Evolutionary conservation across 768 basidiomycete genomes (phyloP).

Genomic region (Hericium rajendrae): DNA sequence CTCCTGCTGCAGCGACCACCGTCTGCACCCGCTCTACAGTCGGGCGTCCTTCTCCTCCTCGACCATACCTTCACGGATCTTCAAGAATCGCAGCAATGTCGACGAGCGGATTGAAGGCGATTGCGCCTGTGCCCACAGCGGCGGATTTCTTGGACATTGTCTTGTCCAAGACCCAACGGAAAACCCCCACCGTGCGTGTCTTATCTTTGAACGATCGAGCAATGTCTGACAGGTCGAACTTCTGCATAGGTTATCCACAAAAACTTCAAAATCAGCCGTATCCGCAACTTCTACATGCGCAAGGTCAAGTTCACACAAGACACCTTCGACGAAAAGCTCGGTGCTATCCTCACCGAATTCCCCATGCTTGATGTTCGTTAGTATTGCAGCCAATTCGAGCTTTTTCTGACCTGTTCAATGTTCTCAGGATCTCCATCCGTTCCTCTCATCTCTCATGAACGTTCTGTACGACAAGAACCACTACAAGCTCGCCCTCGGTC

Average conservation of each 20-base stretch:
- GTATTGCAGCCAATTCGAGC: neutral
- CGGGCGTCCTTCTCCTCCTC: neutral
- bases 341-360: slow-evolving; percentile 90
- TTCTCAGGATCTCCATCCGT: slow-evolving; percentile 82
- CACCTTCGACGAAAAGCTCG: slow-evolving; percentile 91
- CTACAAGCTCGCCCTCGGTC: slow-evolving; percentile 97
- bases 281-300: slow-evolving; percentile 97
- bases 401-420: slow-evolving; percentile 3
- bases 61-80: neutral
- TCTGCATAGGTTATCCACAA: slow-evolving; percentile 85
- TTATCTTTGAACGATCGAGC: neutral
- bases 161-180: slow-evolving; percentile 87
- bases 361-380: slow-evolving; percentile 88
- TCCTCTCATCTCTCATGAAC: slow-evolving; percentile 91
- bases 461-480: slow-evolving; percentile 99
- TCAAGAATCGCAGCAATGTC: slow-evolving; percentile 35
- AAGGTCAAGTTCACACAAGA: slow-evolving; percentile 99
- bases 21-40: neutral
- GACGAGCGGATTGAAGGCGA: slow-evolving; percentile 89
- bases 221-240: neutral
- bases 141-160: slow-evolving; percentile 93
- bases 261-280: slow-evolving; percentile 99
- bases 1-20: neutral
- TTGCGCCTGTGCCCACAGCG: slow-evolving; percentile 97
- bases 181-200: slow-evolving; percentile 80